Base-by-base conservation (phyloP, 2,329 filamentous ascomycete species). In the Sclerotinia minor region DNA sequence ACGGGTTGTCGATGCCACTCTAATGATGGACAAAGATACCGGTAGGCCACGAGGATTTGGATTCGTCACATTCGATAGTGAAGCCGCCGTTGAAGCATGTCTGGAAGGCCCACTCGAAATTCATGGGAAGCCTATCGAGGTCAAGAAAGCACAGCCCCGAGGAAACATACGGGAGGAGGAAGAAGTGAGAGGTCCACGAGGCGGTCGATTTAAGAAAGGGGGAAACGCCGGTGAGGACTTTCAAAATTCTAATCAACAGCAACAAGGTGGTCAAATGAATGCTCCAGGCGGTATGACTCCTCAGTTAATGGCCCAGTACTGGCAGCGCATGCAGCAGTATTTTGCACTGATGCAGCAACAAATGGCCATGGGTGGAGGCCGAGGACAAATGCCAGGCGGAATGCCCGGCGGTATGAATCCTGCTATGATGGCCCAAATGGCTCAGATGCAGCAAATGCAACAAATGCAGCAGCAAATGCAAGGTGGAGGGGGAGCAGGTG, bases 1-100 rank as follows among this genome's bases (percentile, higher is more conserved):
- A 38, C 89, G 94, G 70, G 95, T 99, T 26, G 90, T 99, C 50
- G 95, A 99, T 80, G 95, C 95, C 2, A 99, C 95, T 0, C 87
- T 99, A 2, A 99, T 99, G 95, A 99, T 99, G 89, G 95, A 99
- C 79, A 99, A 99, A 80, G 95, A 99, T 79, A 99, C 95, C 0
- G 95, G 95, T n/a, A 88, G 95, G 52, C 95, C 95, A 3, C 87
- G 95, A 76, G 95, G 95, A 1, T 99, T 99, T 76, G 95, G 95
- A 19, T 99, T 99, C 78, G 95, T 99, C 65, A 99, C 95, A 0
- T 99, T 99, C 74, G 95, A 99, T 80, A 96, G 90, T 73, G 95
- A 99, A 76, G 89, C 92, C 21, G 95, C 95, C 24, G 95, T 99
- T 55, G 95, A 99, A 72, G 91, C 92, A 45, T 96, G 94, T 69